Evolutionary conservation across 306 rosid genomes (phyloP).

Genomic region (Lithocarpus polystachyus): DNA sequence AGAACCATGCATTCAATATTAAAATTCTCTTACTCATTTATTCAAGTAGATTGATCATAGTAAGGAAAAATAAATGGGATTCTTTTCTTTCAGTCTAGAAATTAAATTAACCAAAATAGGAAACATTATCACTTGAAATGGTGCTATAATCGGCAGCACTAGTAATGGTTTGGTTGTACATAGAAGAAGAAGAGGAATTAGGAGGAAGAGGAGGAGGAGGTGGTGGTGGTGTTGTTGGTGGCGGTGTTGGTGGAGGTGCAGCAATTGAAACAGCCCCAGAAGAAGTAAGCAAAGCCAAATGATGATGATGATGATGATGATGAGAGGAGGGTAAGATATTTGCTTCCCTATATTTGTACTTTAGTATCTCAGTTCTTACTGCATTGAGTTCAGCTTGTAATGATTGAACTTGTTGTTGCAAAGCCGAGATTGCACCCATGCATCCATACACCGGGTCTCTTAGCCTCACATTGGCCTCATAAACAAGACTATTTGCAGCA

Average conservation of each 20-base stretch:
- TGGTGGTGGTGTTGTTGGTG: constrained; percentile 28
- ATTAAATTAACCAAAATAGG: constrained; percentile 41
- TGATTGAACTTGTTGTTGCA: constrained; percentile 88
- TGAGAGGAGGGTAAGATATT: constrained; percentile 38
- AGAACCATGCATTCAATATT: not conserved
- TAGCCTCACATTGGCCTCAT: constrained; percentile 92
- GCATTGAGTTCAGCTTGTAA: constrained; percentile 79
- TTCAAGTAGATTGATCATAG: constrained; percentile 15
- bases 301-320: not conserved
- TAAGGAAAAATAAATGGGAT: constrained; percentile 22
- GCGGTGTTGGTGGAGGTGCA: constrained; percentile 45
- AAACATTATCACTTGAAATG: constrained; percentile 41
- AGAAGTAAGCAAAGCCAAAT: constrained; percentile 45
- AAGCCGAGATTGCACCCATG: constrained; percentile 96
- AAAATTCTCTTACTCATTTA: constrained; percentile 20
- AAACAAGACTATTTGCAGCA: constrained; percentile 91
- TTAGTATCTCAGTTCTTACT: constrained; percentile 76
- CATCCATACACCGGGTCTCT: constrained; percentile 98
- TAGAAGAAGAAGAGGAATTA: constrained; percentile 51
- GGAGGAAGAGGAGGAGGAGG: constrained; percentile 33
- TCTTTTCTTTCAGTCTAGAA: constrained; percentile 2
- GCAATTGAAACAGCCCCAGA: constrained; percentile 47
- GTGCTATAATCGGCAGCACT: constrained; percentile 33
- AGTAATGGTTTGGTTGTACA: constrained; percentile 30
- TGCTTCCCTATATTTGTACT: constrained; percentile 75